Percentiles rank a stretch among this genome's conserved stretches.
These are phyloP conservation scores for Aspergillus fumigatus DNA, from an alignment of 2,329 filamentous ascomycete genomes.

Conservation along the genomic window DNA sequence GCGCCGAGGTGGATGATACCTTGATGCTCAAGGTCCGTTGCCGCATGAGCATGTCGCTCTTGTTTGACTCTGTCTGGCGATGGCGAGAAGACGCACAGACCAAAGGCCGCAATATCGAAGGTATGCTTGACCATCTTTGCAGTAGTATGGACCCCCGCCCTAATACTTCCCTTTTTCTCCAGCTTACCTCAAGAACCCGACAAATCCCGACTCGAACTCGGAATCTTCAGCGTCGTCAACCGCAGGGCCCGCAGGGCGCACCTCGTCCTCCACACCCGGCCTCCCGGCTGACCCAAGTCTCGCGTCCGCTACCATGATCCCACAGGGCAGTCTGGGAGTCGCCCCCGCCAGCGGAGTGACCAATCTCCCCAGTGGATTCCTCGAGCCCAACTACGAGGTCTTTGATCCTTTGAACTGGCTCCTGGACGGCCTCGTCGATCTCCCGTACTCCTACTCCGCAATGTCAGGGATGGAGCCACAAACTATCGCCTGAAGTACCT, in stretches of 20 bases:
- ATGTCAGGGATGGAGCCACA: constrained; percentile 44
- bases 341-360: constrained; percentile 21
- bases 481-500: constrained; percentile 23
- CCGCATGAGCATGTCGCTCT: constrained; percentile 63
- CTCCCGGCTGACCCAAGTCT: constrained; percentile 43
- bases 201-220: constrained; percentile 73
- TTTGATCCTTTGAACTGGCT: constrained; percentile 95
- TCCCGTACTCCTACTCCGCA: constrained; percentile 65
- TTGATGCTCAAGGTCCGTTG: constrained; percentile 62
- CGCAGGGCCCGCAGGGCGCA: constrained; percentile 39
- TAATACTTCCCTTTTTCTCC: not conserved
- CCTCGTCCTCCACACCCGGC: constrained; percentile 31
- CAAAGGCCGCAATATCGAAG: constrained; percentile 66
- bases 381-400: constrained; percentile 72
- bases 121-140: constrained; percentile 46
- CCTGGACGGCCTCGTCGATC: constrained; percentile 77
- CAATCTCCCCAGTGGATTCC: constrained; percentile 48
- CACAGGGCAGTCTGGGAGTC: constrained; percentile 28
- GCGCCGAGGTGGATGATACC: constrained; percentile 37
- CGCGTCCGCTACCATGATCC: constrained; percentile 33
- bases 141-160: not conserved
- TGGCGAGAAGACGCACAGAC: constrained; percentile 65
- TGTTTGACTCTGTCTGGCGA: constrained; percentile 64
- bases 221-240: constrained; percentile 66
- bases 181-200: constrained; percentile 77